Percentiles rank a stretch among this genome's conserved stretches.
phyloP scores from a whole-genome alignment of 768 basidiomycete genomes.

The Pleurotus eryngii region DNA sequence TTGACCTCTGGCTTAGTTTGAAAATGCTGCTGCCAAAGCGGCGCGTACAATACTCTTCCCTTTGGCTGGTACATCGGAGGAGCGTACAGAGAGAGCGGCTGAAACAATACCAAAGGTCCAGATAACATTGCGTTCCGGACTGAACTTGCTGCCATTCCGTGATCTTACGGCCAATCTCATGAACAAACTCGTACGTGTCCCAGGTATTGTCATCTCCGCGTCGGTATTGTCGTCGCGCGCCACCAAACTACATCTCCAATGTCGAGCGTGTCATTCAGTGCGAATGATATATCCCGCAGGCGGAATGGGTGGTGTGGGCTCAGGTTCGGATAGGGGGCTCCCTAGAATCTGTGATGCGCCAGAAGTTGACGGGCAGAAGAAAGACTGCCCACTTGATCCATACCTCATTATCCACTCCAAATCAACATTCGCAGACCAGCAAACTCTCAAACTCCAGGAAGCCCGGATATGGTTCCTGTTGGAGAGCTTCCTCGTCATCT shows the following conservation, averaged over 20 bases:
- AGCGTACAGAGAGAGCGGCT: conserved; percentile 35
- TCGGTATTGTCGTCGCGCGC: conserved; percentile 92
- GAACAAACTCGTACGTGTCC: conserved; percentile 93
- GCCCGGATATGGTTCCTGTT: conserved; percentile 99
- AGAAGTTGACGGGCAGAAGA: conserved; percentile 77
- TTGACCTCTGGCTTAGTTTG: conserved; percentile 57
- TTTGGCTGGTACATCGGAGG: conserved; percentile 49
- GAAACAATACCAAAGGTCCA: conserved; percentile 68
- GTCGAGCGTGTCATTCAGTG: conserved; percentile 81
- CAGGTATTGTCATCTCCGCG: conserved; percentile 97
- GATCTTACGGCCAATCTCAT: conserved; percentile 92
- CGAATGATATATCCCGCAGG: conserved; percentile 75
- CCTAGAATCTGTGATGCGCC: conserved; percentile 87
- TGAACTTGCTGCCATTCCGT: conserved; percentile 92
- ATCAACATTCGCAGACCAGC: conserved; percentile 93
- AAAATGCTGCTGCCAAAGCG: conserved; percentile 83
- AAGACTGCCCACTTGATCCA: conserved; percentile 94
- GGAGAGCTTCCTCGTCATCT: conserved; percentile 97
- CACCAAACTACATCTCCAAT: conserved; percentile 88
- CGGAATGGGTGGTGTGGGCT: conserved; percentile 84
- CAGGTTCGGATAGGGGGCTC: conserved; percentile 79
- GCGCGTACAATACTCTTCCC: conserved; percentile 85
- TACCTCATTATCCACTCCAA: conserved; percentile 94
- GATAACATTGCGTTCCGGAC: conserved; percentile 82
- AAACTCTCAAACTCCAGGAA: conserved; percentile 95